Percentiles rank a stretch among this genome's conserved stretches.
phyloP scores from a whole-genome alignment of 1,284 basidiomycete species.

The Thecaphora thlaspeos region DNA sequence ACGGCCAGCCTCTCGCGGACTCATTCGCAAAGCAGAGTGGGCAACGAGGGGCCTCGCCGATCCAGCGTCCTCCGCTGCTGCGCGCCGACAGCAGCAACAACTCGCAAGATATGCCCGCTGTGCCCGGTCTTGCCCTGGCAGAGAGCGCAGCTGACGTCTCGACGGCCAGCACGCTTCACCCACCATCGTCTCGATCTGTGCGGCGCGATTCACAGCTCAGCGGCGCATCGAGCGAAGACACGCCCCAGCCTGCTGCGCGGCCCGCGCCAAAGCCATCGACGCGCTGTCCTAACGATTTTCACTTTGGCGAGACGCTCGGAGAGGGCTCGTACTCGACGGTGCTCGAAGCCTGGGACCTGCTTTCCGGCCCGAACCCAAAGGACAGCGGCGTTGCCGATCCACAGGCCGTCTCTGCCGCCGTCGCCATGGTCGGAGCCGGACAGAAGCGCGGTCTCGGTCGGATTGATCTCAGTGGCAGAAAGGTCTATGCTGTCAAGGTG shows the following conservation, averaged over 20 bases:
- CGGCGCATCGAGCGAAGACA: neutral
- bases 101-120: constrained; percentile 20
- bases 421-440: constrained; percentile 33
- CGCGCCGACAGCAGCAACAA: constrained; percentile 27
- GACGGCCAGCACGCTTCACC: neutral
- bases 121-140: constrained; percentile 14
- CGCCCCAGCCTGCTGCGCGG: neutral
- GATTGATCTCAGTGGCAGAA: constrained; percentile 25
- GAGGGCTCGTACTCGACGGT: constrained; percentile 57
- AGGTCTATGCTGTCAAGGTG: constrained; percentile 54
- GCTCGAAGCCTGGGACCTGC: constrained; percentile 54
- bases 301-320: constrained; percentile 55
- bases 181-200: neutral
- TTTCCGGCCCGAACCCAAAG: constrained; percentile 24
- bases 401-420: constrained; percentile 25
- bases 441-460: constrained; percentile 15
- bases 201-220: neutral
- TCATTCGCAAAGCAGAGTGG: neutral
- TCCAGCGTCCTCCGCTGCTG: constrained; percentile 9
- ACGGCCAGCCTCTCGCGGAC: neutral
- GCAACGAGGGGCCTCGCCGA: constrained; percentile 2
- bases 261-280: constrained; percentile 6
- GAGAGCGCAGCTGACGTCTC: neutral
- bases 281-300: constrained; percentile 48
- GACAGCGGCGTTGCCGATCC: constrained; percentile 19